A percentile compares a stretch with the other conserved stretches of the same genome.
Conservation (phyloP, 768 basidiomycete genomes). For the Butyriboletus loyo region DNA sequence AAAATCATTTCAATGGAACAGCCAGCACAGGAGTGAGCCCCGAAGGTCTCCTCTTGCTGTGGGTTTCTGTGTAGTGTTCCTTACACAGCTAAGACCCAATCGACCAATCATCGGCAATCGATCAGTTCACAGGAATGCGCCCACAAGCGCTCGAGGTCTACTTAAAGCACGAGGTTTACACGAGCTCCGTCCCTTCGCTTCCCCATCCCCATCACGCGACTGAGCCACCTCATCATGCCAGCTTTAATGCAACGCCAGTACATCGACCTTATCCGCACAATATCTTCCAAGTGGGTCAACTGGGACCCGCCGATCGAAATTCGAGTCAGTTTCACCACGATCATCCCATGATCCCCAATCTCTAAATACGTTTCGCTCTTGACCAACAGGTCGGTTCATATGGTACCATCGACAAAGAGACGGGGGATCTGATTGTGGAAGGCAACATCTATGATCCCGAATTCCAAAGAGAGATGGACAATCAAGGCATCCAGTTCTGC, state of each 20-base stretch:
- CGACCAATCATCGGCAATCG: background rate
- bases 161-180: background rate
- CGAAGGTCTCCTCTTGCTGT: background rate
- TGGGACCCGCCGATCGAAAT: conserved; percentile 34
- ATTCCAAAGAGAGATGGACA: conserved; percentile 18
- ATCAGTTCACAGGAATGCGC: background rate
- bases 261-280: conserved; percentile 32
- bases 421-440: conserved; percentile 30
- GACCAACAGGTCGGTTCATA: conserved; percentile 34
- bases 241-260: conserved; percentile 28
- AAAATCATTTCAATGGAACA: no score
- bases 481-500: conserved; percentile 5
- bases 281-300: conserved; percentile 36
- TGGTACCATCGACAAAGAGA: conserved; percentile 30
- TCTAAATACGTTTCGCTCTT: background rate
- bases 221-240: conserved; percentile 1
- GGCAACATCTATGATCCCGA: conserved; percentile 34
- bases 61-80: background rate
- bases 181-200: background rate
- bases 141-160: background rate
- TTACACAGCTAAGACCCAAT: background rate
- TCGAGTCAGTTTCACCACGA: conserved; percentile 15
- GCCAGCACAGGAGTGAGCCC: no score
- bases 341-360: background rate
- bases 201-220: background rate